Base-by-base conservation (phyloP, 139 green algal genomes). In the Micromonas commoda region DNA sequence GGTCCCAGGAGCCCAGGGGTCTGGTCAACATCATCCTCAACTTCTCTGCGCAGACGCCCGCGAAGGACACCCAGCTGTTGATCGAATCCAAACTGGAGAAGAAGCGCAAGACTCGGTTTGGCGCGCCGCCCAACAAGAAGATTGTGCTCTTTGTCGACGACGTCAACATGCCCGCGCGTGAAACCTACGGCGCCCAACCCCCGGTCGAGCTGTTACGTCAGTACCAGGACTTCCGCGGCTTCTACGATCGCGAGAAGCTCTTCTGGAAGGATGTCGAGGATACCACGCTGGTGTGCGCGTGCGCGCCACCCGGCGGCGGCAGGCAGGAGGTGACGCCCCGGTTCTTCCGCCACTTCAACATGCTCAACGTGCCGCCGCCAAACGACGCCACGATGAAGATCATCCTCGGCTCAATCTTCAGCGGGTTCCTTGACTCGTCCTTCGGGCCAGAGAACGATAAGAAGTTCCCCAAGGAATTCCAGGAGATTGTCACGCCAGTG, bases 71-170 rank as follows among this genome's bases (percentile, higher is more conserved):
- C 39, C 90, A 93, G 84, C 35, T 85, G 45, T 77, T 93, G 32
- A 92, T 93, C 63, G 89, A 95, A 82, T 79, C 61, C 80, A 93
- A 91, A 85, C 86, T 95, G 39, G 89, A 92, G 77, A 95, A 95
- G 88, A 91, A 91, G 83, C 80, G 89, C 64, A 93, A 92, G 86
- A 93, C 87, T 45, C 76, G 84, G 71, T 83, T 91, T 64, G 90
- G 90, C 37, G 86, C 88, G 31, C 89, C 90, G 3, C 39, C 83
- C 23, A 88, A 88, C 79, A 93, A 93, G 85, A 86, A 85, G 68
- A 82, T 94, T 19, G 89, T 93, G 28, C 88, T 96, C 80, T 95
- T 95, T 77, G 87, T 96, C 57, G 91, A 96, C 79, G 91, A 96
- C 76, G 85, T 96, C 32, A 96, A 96, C 86, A 93, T 96, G 91